A percentile compares a stretch with the other conserved stretches of the same genome.
Evolutionary conservation across 495 filamentous ascomycete genomes (phyloP).

Genomic region (Rostrohypoxylon terebratum): DNA sequence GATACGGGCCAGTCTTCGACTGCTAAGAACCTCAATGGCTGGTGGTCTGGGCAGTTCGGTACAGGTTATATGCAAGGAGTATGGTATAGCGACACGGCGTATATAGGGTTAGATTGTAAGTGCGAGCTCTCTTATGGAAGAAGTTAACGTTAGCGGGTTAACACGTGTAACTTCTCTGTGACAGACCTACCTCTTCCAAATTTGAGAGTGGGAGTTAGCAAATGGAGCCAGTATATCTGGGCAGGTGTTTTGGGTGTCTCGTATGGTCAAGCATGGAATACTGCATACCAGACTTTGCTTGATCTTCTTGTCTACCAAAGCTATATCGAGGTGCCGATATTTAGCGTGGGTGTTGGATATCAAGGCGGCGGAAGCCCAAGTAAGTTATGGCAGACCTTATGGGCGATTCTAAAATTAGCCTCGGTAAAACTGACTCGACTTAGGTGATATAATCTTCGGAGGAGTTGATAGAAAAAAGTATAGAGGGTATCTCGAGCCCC

Average conservation of each 20-base stretch:
- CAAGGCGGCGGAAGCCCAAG: slow-evolving; percentile 56
- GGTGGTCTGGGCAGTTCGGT: slow-evolving; percentile 56
- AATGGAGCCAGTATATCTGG: slow-evolving; percentile 57
- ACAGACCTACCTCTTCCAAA: slow-evolving; percentile 44
- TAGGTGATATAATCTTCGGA: slow-evolving; percentile 60
- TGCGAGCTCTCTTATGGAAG: neutral
- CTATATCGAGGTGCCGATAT: slow-evolving; percentile 76
- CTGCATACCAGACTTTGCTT: slow-evolving; percentile 74
- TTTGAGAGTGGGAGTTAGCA: slow-evolving; percentile 53
- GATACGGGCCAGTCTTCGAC: slow-evolving; percentile 55
- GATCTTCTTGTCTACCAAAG: slow-evolving; percentile 69
- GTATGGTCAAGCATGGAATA: slow-evolving; percentile 56
- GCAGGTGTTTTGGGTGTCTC: slow-evolving; percentile 57
- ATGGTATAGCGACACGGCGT: slow-evolving; percentile 57
- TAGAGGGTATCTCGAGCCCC: slow-evolving; percentile 55
- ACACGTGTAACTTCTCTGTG: slow-evolving; percentile 2
- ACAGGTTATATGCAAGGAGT: slow-evolving; percentile 55
- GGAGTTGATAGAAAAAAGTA: slow-evolving; percentile 60
- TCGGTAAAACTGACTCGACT: slow-evolving; percentile 57
- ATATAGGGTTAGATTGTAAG: slow-evolving; percentile 54
- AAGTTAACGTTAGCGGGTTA: slow-evolving; percentile 8
- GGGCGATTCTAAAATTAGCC: slow-evolving; percentile 13
- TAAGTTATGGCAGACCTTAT: slow-evolving; percentile 19
- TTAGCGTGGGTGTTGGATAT: slow-evolving; percentile 73
- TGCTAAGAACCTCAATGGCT: slow-evolving; percentile 45